phyloP scores from a whole-genome alignment of 2,329 filamentous ascomycete species.

The Pestalotiopsis sp. region DNA sequence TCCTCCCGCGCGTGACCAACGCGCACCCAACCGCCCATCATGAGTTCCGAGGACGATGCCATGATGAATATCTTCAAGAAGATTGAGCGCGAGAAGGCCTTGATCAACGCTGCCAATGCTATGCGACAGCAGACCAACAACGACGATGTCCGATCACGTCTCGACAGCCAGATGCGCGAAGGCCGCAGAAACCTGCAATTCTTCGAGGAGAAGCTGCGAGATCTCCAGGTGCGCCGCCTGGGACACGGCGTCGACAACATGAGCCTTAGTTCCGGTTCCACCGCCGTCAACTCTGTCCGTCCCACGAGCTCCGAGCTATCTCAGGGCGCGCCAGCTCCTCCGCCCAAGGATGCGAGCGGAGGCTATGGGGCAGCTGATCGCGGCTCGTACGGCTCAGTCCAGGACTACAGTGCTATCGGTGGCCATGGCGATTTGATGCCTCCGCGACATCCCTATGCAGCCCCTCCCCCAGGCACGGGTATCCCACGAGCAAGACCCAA shows the following conservation, averaged over 20 bases:
- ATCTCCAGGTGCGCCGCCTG: conserved; percentile 82
- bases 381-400: conserved; percentile 63
- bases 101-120: conserved; percentile 90
- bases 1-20: conserved; percentile 38
- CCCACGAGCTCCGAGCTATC: conserved; percentile 50
- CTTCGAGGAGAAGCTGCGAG: conserved; percentile 87
- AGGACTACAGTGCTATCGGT: conserved; percentile 59
- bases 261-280: conserved; percentile 58
- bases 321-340: conserved; percentile 62
- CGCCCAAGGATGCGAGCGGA: conserved; percentile 68
- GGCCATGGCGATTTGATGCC: conserved; percentile 77
- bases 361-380: conserved; percentile 50
- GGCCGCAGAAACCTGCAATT: conserved; percentile 92
- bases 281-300: conserved; percentile 37
- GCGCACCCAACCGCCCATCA: conserved; percentile 46
- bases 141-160: conserved; percentile 82
- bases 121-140: conserved; percentile 98
- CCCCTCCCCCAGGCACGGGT: conserved; percentile 67
- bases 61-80: conserved; percentile 87
- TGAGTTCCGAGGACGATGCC: conserved; percentile 60
- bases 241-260: conserved; percentile 69
- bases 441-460: conserved; percentile 76
- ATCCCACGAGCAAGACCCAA: conserved; percentile 80
- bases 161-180: conserved; percentile 94
- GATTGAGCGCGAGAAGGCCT: conserved; percentile 95